Evolutionary conservation across 129 eudicot species (phyloP).

Genomic region (sunflower (Helianthus annuus)): HanXRQr2.0-SUNRISE NC_035435.2:52188540-52189039

Average conservation of each 20-base stretch:
- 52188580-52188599: slow-evolving; percentile 41
- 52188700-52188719: slow-evolving; percentile 19
- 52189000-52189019: slow-evolving; percentile 40
- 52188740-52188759: slow-evolving; percentile 14
- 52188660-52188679: slow-evolving; percentile 47
- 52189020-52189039: slow-evolving; percentile 21
- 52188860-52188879: slow-evolving; percentile 40
- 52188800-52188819: slow-evolving; percentile 45
- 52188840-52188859: slow-evolving; percentile 35
- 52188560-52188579: slow-evolving; percentile 52
- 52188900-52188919: slow-evolving; percentile 29
- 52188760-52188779: neutral
- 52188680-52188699: slow-evolving; percentile 35
- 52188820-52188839: slow-evolving; percentile 43
- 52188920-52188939: slow-evolving; percentile 34
- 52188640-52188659: slow-evolving; percentile 34
- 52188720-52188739: slow-evolving; percentile 39
- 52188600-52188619: slow-evolving; percentile 38
- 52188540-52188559: slow-evolving; percentile 47
- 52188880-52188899: slow-evolving; percentile 41
- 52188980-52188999: slow-evolving; percentile 43
- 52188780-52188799: slow-evolving; percentile 38
- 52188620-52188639: slow-evolving; percentile 40
- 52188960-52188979: slow-evolving; percentile 33
- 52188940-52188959: slow-evolving; percentile 35